Base-by-base conservation (phyloP, 208 protist genomes). In the Crithidia sp. region DNA sequence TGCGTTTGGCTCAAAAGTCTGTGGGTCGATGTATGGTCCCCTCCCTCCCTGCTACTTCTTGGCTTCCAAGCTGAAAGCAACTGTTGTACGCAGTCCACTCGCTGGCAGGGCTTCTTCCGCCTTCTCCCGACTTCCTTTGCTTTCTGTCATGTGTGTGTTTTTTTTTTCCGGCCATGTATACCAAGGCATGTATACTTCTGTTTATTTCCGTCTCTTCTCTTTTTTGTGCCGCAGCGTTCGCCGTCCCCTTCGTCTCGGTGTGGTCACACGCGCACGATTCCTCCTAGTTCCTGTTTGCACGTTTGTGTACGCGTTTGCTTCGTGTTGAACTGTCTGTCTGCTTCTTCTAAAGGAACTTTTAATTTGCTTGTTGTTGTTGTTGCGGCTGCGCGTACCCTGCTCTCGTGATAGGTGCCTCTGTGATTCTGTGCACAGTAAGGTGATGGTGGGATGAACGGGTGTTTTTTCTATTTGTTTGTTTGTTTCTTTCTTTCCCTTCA, bases 81-180 rank as follows among this genome's bases (percentile, higher is more conserved):
- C 28, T 28, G 28, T 28, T 28, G 28, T 28, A 28, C 28, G 28
- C 28, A 28, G 28, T 28, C 28, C 28, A 28, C 28, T 28, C 1
- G 45, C 45, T 49, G 45, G 7, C 12, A 13, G 7, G 9, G 45
- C 12, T 49, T 7, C 12, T 13, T 13, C 45, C 45, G 45, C 12
- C 45, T 49, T 49, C n/a, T 55, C 7, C 16, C n/a, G 50, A 55
- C 8, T 17, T 17, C 16, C 50, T 12, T 12, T 55, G 8, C n/a
- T 55, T 55, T 55, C n/a, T 17, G 8, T 55, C n/a, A 0, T 55
- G 50, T 55, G 50, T 55, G 50, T 55, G 47, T 71, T 71, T 71
- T 19, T 41, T 40, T 43, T 69, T 5, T 17, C 49, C 41, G 43
- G 9, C 12, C 9, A 14, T 39, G 36, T 16, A 8, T 57, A 43